These are phyloP conservation scores for Camelina sativa DNA, from an alignment of 345 rosid genomes.

Conservation along the genomic window DNA sequence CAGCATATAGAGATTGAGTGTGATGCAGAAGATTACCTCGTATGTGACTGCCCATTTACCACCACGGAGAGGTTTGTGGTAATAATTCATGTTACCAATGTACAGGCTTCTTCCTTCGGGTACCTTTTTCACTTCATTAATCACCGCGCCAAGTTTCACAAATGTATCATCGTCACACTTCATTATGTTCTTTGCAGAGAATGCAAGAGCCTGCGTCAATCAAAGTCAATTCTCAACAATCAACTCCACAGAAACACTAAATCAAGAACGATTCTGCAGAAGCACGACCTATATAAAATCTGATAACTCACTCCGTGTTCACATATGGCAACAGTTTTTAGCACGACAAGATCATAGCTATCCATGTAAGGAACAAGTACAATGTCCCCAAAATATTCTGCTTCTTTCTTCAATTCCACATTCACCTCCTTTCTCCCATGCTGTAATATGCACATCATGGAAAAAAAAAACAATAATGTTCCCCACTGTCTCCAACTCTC, in stretches of 20 bases:
- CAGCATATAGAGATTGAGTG: slow-evolving; percentile 23
- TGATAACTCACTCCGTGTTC: slow-evolving; percentile 82
- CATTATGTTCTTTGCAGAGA: slow-evolving; percentile 75
- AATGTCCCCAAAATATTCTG: slow-evolving; percentile 88
- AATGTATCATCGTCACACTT: slow-evolving; percentile 96
- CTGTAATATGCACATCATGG: slow-evolving; percentile 48
- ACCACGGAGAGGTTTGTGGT: slow-evolving; percentile 79
- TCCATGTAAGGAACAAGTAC: slow-evolving; percentile 94
- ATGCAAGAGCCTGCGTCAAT: slow-evolving; percentile 60
- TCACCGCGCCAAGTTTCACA: slow-evolving; percentile 73
- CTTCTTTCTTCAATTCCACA: slow-evolving; percentile 89
- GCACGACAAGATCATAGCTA: slow-evolving; percentile 91
- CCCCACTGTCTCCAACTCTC: neutral
- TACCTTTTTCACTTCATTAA: slow-evolving; percentile 66
- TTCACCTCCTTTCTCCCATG: slow-evolving; percentile 90
- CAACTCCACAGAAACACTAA: slow-evolving; percentile 24
- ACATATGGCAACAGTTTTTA: slow-evolving; percentile 94
- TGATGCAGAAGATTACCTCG: slow-evolving; percentile 58
- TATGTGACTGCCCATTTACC: slow-evolving; percentile 99
- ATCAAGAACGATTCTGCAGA: slow-evolving; percentile 9
- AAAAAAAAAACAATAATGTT: neutral
- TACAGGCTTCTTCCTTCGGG: slow-evolving; percentile 70
- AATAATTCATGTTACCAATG: slow-evolving; percentile 87
- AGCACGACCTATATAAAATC: slow-evolving; percentile 21
- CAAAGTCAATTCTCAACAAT: slow-evolving; percentile 29